Evolutionary conservation across 257 asterid species (phyloP).

Genomic region (Solanum chiquidenum): DNA sequence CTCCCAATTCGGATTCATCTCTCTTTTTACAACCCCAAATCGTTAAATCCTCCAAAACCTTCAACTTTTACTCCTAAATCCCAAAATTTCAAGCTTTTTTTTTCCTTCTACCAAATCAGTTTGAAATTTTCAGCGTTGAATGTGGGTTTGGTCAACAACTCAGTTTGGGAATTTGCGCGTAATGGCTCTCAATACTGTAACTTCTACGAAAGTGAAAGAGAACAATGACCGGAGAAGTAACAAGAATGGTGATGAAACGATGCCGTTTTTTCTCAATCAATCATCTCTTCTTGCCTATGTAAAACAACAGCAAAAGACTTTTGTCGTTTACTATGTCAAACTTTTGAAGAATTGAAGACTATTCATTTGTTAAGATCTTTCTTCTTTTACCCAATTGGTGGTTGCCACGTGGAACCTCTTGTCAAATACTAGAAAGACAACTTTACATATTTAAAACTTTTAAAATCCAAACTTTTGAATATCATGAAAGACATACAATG

Average conservation of each 20-base stretch:
- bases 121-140: not conserved
- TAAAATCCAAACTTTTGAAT: not conserved
- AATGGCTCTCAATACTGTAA: not conserved
- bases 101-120: not conserved
- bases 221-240: not conserved
- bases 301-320: not conserved
- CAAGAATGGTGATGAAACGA: not conserved
- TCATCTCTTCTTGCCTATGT: not conserved
- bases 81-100: not conserved
- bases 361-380: not conserved
- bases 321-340: not conserved
- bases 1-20: conserved; percentile 71
- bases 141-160: not conserved
- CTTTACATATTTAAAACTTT: not conserved
- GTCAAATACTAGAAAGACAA: not conserved
- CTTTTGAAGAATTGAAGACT: not conserved
- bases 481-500: not conserved
- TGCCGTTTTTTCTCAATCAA: not conserved
- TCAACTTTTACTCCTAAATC: not conserved
- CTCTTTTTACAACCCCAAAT: not conserved
- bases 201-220: not conserved
- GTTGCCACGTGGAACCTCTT: not conserved
- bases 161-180: not conserved
- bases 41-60: not conserved
- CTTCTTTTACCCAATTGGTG: not conserved